Evolutionary conservation across 2,329 filamentous ascomycete genomes (phyloP).

Genomic region (Aschersonia sp.): DNA sequence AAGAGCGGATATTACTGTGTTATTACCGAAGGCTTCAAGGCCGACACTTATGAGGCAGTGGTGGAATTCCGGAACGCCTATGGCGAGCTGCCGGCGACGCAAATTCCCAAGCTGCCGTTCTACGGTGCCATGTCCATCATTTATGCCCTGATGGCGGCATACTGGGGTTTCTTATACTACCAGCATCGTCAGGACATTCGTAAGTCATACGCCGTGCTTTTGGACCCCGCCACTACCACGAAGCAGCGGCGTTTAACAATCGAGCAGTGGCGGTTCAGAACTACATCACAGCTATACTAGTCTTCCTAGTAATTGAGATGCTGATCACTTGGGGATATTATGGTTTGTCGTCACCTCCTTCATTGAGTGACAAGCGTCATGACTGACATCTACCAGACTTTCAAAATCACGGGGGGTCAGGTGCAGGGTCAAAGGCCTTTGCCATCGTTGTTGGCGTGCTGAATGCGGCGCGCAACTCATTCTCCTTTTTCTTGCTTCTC

Average conservation of each 20-base stretch:
- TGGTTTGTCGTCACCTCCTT: slow-evolving; percentile 31
- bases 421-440: slow-evolving; percentile 67
- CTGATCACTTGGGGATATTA: slow-evolving; percentile 99
- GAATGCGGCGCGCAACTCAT: slow-evolving; percentile 89
- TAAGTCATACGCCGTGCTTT: slow-evolving; percentile 23
- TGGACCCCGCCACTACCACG: too few relatives aligned
- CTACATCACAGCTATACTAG: slow-evolving; percentile 93
- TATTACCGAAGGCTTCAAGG: slow-evolving; percentile 56
- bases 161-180: slow-evolving; percentile 90
- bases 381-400: slow-evolving; percentile 50
- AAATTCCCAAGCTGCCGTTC: slow-evolving; percentile 94
- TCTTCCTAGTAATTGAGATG: slow-evolving; percentile 92
- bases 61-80: slow-evolving; percentile 93
- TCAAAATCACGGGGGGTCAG: slow-evolving; percentile 79
- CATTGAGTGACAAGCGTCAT: neutral
- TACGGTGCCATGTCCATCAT: slow-evolving; percentile 90
- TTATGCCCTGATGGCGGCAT: slow-evolving; percentile 72
- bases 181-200: slow-evolving; percentile 86
- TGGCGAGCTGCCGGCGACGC: slow-evolving; percentile 85
- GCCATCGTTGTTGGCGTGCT: slow-evolving; percentile 86
- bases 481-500: slow-evolving; percentile 93
- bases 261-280: slow-evolving; percentile 79
- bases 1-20: slow-evolving; percentile 97
- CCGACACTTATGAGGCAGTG: slow-evolving; percentile 59
- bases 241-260: neutral